Percentiles rank a stretch among this genome's conserved stretches.
Evolutionary conservation across 169 alveolate species (phyloP).

Genomic region (Cryptosporidium ubiquitum): DNA sequence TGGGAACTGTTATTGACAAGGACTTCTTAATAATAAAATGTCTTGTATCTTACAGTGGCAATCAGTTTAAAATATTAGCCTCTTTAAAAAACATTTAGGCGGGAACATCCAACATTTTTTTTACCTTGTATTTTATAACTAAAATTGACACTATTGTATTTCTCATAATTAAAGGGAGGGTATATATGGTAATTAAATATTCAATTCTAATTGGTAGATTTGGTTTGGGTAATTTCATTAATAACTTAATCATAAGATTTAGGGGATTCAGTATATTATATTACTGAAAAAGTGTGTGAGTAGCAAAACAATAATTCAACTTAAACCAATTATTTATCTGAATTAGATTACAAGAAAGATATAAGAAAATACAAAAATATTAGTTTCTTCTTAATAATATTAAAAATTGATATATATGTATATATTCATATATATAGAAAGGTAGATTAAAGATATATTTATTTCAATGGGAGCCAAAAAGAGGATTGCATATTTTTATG

Average conservation of each 20-base stretch:
- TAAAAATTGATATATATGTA: neutral
- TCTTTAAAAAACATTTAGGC: constrained; percentile 19
- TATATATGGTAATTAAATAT: neutral
- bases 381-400: neutral
- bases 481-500: constrained; percentile 83
- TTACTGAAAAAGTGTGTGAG: neutral
- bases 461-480: constrained; percentile 55
- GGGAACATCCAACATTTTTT: neutral
- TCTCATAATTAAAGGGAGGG: neutral
- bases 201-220: constrained; percentile 1
- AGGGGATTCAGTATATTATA: neutral
- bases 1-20: neutral
- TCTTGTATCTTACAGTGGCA: neutral
- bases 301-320: neutral
- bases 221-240: neutral
- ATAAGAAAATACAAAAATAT: neutral
- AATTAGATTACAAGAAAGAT: neutral
- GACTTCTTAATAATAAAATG: neutral
- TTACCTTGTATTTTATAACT: neutral
- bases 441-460: neutral
- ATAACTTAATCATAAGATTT: neutral
- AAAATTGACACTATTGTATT: neutral
- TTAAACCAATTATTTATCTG: neutral
- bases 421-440: neutral
- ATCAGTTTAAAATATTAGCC: neutral